A percentile compares a stretch with the other conserved stretches of the same genome.
These are phyloP conservation scores for Calonectria fujianensis DNA, from an alignment of 2,329 filamentous ascomycete genomes.

Conservation along the genomic window DNA sequence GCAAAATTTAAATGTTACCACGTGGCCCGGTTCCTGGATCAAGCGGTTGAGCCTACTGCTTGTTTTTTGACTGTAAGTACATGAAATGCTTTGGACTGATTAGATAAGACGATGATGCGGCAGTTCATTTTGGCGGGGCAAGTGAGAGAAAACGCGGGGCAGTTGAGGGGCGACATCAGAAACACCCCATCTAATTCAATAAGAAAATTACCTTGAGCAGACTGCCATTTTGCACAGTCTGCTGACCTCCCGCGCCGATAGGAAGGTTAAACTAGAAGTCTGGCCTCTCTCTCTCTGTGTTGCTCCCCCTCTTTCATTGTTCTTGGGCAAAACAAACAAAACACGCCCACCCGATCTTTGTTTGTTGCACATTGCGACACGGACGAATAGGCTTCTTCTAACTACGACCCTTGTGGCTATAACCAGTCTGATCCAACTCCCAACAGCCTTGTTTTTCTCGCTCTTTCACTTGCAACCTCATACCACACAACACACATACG, in stretches of 20 bases:
- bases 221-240: not conserved
- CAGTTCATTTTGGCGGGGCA: slow-evolving; percentile 11
- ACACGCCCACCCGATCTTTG: no score
- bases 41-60: no score
- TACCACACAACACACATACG: not conserved
- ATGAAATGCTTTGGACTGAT: not conserved
- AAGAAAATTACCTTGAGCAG: not conserved
- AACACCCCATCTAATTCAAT: not conserved
- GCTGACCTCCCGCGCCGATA: not conserved
- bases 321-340: not conserved
- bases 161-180: slow-evolving; percentile 1
- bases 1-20: no score
- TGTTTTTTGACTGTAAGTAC: no score
- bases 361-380: not conserved
- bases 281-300: not conserved
- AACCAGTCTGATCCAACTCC: slow-evolving; percentile 1
- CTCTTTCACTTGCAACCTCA: not conserved
- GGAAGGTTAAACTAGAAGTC: not conserved
- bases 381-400: slow-evolving; percentile 6
- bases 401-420: not conserved
- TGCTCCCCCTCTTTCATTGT: not conserved
- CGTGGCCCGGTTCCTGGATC: no score
- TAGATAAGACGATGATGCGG: not conserved
- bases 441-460: not conserved
- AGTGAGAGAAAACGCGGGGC: slow-evolving; percentile 1